A percentile compares a stretch with the other conserved stretches of the same genome.
Conservation (phyloP, 768 basidiomycete species). For the Hypsizygus marmoreus region DNA sequence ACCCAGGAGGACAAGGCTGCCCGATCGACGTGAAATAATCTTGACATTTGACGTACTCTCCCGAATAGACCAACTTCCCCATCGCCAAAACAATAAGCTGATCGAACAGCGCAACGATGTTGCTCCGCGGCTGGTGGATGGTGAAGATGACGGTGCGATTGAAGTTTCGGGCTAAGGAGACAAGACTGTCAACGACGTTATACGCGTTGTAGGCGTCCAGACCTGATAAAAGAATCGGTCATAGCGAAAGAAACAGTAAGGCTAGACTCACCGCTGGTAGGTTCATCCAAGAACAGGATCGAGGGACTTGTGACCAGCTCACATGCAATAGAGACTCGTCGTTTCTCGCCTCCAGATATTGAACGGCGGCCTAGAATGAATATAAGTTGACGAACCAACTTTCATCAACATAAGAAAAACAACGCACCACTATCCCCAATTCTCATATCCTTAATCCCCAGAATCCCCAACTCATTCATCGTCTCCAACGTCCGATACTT, state of each 20-base stretch:
- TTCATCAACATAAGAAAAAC: conserved; percentile 7
- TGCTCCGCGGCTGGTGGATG: conserved; percentile 97
- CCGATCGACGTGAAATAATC: conserved; percentile 81
- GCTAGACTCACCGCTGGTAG: conserved; percentile 81
- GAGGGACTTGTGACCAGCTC: conserved; percentile 97
- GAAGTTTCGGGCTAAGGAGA: conserved; percentile 82
- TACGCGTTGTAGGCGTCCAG: conserved; percentile 94
- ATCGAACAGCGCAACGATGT: conserved; percentile 96
- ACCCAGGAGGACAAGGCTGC: conserved; percentile 86
- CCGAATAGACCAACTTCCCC: conserved; percentile 85
- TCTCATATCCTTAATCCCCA: conserved; percentile 85
- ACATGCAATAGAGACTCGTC: conserved; percentile 95
- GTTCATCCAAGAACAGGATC: conserved; percentile 95
- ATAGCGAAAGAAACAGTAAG: not conserved
- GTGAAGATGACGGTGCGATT: conserved; percentile 97
- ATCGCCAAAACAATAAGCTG: conserved; percentile 83
- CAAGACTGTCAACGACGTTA: conserved; percentile 90
- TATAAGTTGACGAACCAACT: conserved; percentile 1
- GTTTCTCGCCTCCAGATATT: conserved; percentile 97
- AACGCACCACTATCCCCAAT: conserved; percentile 87
- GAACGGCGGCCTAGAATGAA: conserved; percentile 70
- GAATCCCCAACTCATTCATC: conserved; percentile 92
- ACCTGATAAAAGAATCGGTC: conserved; percentile 45
- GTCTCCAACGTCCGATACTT: conserved; percentile 93
- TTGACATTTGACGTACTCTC: conserved; percentile 73